Base-by-base conservation (phyloP, 2,329 filamentous ascomycete species). In the Bisporella sp. region DNA sequence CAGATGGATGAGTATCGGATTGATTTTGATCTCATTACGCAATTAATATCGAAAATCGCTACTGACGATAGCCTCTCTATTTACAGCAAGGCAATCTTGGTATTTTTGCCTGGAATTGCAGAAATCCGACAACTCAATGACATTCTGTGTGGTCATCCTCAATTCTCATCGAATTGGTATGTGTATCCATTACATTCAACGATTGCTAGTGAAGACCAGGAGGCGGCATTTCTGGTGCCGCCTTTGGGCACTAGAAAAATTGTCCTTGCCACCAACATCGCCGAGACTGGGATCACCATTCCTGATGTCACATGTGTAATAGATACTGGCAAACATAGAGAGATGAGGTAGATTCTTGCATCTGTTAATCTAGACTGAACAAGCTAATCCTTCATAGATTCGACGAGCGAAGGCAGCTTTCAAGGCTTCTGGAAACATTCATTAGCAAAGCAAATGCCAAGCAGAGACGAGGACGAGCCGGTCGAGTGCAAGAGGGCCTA, bases 241-340 rank as follows among this genome's bases (percentile, higher is more conserved):
- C 89, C 91, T 1, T 77, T 76, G 3, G 92, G 92, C 0, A 76
- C 83, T 50, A 81, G 91, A 55, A 99, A 99, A 71, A 93, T 99
- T 56, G 92, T 99, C 2, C 78, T 99, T 49, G 91, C 93, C 1
- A 99, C 93, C 11, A 99, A 99, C 64, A 99, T 99, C 66, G 93
- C 93, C 4, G 93, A 99, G 68, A 99, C 93, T 1, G 93, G 93
- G 72, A 96, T 99, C 64, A 99, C 93, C 0, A 99, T 99, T 57
- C 93, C 93, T 1, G 93, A 99, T 65, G 89, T 99, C 31, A 97
- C 93, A 0, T 96, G 91, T 60, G 93, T 99, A 43, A 87, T 99
- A 52, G 93, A 99, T 67, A 91, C 90, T 1, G 93, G 93, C 50
- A 97, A 96, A 68, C 92, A 97, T 68, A 90, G 95, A 58, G 92